Base-by-base conservation (phyloP, 371 early-diverging fungal genomes). In the Lichtheimia corymbifera region DNA sequence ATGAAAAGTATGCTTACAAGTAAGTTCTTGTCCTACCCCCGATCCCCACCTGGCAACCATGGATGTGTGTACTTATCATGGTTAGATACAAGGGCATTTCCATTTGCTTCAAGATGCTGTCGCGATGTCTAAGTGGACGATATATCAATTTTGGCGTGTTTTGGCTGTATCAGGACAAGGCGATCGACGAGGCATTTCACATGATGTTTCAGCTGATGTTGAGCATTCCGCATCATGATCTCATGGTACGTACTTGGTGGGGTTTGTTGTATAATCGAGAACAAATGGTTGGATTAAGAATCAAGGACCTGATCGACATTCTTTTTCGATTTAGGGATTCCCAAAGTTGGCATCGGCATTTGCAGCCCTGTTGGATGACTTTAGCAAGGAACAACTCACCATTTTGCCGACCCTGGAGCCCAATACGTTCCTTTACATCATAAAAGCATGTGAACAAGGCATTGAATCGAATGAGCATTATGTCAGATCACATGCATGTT, bases 81-180 rank as follows among this genome's bases (percentile, higher is more conserved):
- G 47, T n/a, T 52, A 87, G 81, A 61, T 92, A 93, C 76, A 94
- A 94, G 68, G 92, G 92, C 27, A 88, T 90, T 20, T 71, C 83
- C 42, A 72, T 89, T 42, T 90, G 91, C 70, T 91, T 94, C 61
- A 77, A 76, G 43, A 93, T 92, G 24, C 64, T 93, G 58, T 77
- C 82, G 13, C 83, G 83, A 6, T 82, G 91, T 22, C 70, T 95
- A 3, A 77, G 83, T 9, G 96, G 96, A 25, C 83, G 88, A 53
- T 96, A 95, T 66, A 89, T 93, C 61, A 92, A 91, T 53, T 93
- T 96, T 79, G 95, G 95, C 3, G 92, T 96, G 18, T 92, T 95
- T 74, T 88, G 85, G 63, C 76, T 96, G 27, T 96, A 96, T 65
- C 87, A 88, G 53, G 96, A 96, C 66, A 84, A 84, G 18, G 88